Percentiles rank a stretch among this genome's conserved stretches.
Conservation (phyloP, 1,139 yeast species). For the Taphrina confusa region DNA sequence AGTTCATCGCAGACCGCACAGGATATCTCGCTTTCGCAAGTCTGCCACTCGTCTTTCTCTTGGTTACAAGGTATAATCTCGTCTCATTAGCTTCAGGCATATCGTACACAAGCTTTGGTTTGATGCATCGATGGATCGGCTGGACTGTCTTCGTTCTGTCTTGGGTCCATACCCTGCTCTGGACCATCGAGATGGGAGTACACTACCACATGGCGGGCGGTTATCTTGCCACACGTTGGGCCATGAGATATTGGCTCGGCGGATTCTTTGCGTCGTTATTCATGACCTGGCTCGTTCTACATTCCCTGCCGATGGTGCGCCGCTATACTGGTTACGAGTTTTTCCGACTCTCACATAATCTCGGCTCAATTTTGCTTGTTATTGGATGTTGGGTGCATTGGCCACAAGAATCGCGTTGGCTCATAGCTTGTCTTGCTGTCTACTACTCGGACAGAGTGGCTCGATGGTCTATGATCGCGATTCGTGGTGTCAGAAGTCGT, state of each 20-base stretch:
- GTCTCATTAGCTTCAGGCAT: conserved; percentile 60
- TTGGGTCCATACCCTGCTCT: conserved; percentile 44
- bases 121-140: conserved; percentile 64
- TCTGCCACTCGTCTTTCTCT: conserved; percentile 56
- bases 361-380: conserved; percentile 43
- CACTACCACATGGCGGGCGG: conserved; percentile 46
- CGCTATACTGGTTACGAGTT: conserved; percentile 51
- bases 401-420: conserved; percentile 20
- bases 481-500: neutral
- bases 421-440: conserved; percentile 14
- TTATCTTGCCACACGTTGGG: conserved; percentile 47
- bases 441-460: conserved; percentile 3
- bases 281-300: conserved; percentile 48
- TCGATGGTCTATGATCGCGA: neutral
- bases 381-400: conserved; percentile 31
- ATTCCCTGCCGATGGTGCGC: conserved; percentile 45
- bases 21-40: conserved; percentile 59
- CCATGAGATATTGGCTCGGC: conserved; percentile 50
- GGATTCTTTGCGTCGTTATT: conserved; percentile 48
- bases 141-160: conserved; percentile 54
- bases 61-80: conserved; percentile 66
- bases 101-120: conserved; percentile 60
- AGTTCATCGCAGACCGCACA: conserved; percentile 57
- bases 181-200: conserved; percentile 44
- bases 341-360: conserved; percentile 47